Evolutionary conservation across 345 rosid species (phyloP), one percentile per base, ranked within the genome.

Genomic region (Iberis pinnata): DNA sequence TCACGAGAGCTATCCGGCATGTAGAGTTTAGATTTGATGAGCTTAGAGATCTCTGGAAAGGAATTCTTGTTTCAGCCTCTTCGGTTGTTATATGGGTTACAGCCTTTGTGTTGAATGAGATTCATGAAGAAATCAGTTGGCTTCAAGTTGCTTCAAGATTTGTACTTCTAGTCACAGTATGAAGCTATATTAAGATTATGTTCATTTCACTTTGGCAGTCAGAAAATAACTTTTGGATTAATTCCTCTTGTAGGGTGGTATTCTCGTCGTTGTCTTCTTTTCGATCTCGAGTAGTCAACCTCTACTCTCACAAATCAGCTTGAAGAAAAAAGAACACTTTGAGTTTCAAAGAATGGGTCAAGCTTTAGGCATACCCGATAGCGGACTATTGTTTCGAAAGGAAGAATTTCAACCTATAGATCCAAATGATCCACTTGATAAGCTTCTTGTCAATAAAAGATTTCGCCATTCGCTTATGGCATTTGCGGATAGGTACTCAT

Each of bases 301-400:
- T 43, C 77, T 89, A 38, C 78, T 83, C 46, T 76, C 95, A 1
- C 95, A 83, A 78, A 83, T 89, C 69, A 83, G 95, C 72, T 56
- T 89, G 65, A 81, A 80, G 62, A 81, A 59, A 77, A 78, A 78
- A 60, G 86, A 80, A 47, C 76, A 77, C 42, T 48, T 41, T 61
- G 76, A 70, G 60, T 86, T 77, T 59, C 80, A 73, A 53, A 74
- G 89, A 39, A 86, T 89, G 95, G 86, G 89, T 26, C 75, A 75
- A 68, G 95, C 97, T 66, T 71, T 89, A 33, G 88, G 97, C 53
- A 89, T 89, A 65, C 89, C 81, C 1, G 95, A 86, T 49, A 89
- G 94, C 9, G 95, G 94, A 63, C 60, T 83, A 29, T 64, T 89
- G 9, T 45, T 67, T 56, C 83, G 71, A 17, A 72, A 67, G 58